Evolutionary conservation across 805 yeast genomes (phyloP).

Genomic region (Metschnikowia chrysomelidarum): DNA sequence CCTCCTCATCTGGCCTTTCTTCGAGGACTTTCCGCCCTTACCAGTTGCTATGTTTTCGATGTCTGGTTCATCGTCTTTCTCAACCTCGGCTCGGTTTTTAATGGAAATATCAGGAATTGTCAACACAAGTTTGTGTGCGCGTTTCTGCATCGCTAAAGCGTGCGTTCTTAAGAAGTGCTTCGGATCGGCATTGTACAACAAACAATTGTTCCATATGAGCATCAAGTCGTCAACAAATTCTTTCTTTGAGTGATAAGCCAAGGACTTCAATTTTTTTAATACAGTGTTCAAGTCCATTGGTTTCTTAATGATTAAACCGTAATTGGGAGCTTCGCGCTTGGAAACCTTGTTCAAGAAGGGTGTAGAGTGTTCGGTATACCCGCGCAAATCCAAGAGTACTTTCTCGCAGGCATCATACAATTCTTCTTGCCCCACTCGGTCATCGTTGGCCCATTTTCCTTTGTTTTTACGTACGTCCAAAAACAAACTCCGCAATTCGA

Average conservation of each 20-base stretch:
- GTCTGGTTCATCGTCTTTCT: slow-evolving; percentile 52
- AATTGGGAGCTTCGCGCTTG: slow-evolving; percentile 97
- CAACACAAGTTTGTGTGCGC: slow-evolving; percentile 71
- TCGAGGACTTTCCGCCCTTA: slow-evolving; percentile 34
- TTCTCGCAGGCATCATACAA: slow-evolving; percentile 96
- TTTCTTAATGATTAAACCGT: slow-evolving; percentile 79
- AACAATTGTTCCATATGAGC: slow-evolving; percentile 94
- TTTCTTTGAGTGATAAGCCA: slow-evolving; percentile 78
- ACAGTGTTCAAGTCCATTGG: slow-evolving; percentile 98
- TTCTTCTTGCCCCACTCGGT: slow-evolving; percentile 95
- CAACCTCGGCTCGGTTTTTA: slow-evolving; percentile 69
- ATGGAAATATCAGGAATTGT: slow-evolving; percentile 86
- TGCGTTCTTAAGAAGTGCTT: slow-evolving; percentile 86
- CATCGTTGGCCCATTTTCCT: slow-evolving; percentile 97
- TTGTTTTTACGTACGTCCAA: slow-evolving; percentile 92
- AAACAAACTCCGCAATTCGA: slow-evolving; percentile 78
- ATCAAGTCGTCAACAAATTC: slow-evolving; percentile 94
- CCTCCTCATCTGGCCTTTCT: slow-evolving; percentile 42
- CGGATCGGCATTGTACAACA: slow-evolving; percentile 92
- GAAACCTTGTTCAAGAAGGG: slow-evolving; percentile 95
- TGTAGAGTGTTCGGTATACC: slow-evolving; percentile 93
- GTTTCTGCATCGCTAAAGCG: slow-evolving; percentile 95
- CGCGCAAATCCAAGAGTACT: slow-evolving; percentile 84
- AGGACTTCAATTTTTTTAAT: slow-evolving; percentile 78
- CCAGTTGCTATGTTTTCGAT: slow-evolving; percentile 21